These are phyloP conservation scores for Trichoderma guizhouense DNA, from an alignment of 2,329 filamentous ascomycete species.

Conservation along the genomic window DNA sequence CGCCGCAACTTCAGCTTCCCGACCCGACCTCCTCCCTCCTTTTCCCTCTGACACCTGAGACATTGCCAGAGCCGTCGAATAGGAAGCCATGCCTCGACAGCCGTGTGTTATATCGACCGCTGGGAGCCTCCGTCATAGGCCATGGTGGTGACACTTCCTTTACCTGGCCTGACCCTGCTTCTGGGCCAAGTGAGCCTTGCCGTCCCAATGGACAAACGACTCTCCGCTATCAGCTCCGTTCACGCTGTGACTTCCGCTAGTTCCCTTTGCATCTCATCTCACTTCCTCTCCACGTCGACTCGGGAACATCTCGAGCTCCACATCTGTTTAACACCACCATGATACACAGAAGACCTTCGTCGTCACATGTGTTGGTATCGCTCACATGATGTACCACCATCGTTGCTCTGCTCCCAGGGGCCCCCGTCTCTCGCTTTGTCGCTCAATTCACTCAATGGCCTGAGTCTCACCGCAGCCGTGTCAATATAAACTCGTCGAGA, in stretches of 20 bases:
- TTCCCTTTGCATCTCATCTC: not conserved
- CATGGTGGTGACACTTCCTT: conserved; percentile 4
- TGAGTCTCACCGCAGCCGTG: not conserved
- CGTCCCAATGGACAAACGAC: not conserved
- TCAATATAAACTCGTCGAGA: not conserved
- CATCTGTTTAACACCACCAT: conserved; percentile 11
- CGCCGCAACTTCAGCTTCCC: not conserved
- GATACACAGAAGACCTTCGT: conserved; percentile 10
- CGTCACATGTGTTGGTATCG: conserved; percentile 10
- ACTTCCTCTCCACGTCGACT: not conserved
- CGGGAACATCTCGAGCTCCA: conserved; percentile 1
- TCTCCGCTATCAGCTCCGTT: conserved; percentile 8
- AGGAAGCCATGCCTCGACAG: not conserved
- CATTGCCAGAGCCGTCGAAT: not conserved
- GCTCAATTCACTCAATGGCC: not conserved
- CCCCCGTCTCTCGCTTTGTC: not conserved
- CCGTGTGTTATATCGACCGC: conserved; percentile 1
- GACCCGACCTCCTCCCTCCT: not conserved
- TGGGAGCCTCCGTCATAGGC: not conserved
- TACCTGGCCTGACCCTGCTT: conserved; percentile 6
- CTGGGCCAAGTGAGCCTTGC: not conserved
- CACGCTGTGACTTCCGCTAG: not conserved
- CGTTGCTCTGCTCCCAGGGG: not conserved
- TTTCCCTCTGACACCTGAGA: not conserved
- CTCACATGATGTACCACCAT: conserved; percentile 11